Evolutionary conservation across 495 filamentous ascomycete species (phyloP).

Genomic region (Filosporella fistucella): DNA sequence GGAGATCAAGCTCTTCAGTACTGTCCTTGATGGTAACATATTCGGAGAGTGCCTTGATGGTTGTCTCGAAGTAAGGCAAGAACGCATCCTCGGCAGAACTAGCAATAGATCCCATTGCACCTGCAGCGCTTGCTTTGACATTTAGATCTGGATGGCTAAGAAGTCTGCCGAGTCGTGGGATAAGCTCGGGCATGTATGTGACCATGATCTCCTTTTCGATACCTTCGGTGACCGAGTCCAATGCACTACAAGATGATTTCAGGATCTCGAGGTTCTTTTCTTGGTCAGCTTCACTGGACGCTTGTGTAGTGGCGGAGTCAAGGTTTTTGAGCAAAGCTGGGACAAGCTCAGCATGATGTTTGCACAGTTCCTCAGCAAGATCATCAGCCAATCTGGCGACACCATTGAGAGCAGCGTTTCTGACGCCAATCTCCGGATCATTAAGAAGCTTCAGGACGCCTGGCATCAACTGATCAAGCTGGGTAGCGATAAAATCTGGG

Average conservation of each 20-base stretch:
- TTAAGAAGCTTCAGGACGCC: constrained; percentile 78
- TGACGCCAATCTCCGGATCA: constrained; percentile 75
- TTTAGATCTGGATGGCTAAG: constrained; percentile 80
- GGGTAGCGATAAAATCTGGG: constrained; percentile 90
- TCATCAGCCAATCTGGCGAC: constrained; percentile 90
- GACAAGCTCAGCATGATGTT: constrained; percentile 78
- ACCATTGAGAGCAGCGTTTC: constrained; percentile 79
- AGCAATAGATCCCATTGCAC: constrained; percentile 86
- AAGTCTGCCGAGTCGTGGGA: constrained; percentile 76
- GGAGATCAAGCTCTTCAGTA: constrained; percentile 84
- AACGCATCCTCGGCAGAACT: constrained; percentile 77
- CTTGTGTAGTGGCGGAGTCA: constrained; percentile 60
- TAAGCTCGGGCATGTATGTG: constrained; percentile 74
- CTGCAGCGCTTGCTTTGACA: constrained; percentile 82
- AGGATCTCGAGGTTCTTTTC: constrained; percentile 79
- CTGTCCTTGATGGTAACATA: constrained; percentile 84
- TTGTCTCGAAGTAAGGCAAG: constrained; percentile 81
- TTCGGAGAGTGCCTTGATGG: constrained; percentile 78
- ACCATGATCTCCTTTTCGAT: constrained; percentile 79
- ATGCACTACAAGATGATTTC: constrained; percentile 81
- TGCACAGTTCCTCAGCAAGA: constrained; percentile 79
- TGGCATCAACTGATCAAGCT: constrained; percentile 82
- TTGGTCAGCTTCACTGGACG: constrained; percentile 44
- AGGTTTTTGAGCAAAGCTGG: constrained; percentile 82
- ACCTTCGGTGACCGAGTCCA: constrained; percentile 87